Evolutionary conservation across 2,329 filamentous ascomycete genomes (phyloP), one percentile per base, ranked within the genome.

Genomic region (Chrysoporthe deuterocubensis): DNA sequence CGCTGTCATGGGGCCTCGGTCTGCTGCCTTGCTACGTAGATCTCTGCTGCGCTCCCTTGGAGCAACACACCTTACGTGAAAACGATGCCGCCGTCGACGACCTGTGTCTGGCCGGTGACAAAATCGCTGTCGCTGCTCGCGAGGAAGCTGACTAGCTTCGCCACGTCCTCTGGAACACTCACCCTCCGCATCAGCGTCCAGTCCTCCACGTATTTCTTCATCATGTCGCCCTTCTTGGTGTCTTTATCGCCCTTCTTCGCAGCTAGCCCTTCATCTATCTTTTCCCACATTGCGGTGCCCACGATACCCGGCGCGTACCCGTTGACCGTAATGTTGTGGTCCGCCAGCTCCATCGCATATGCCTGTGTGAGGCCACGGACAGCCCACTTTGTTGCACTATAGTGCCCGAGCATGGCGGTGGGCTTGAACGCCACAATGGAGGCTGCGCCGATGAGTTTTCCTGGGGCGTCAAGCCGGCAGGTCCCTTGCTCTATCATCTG

Each of bases 251-350:
- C 78, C 0, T 85, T 87, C 67, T 81, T 81, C 74, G 85, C 81
- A 0, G 83, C 86, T 43, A 90, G 70, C 67, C 84, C 84, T 70
- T 86, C 84, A 69, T 91, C 90, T 65, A 92, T 90, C 2, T 87
- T 74, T 58, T 91, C 89, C 89, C 89, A 92, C 89, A 91, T 91
- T 0, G 81, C 80, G 0, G 88, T 91, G 0, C 84, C 87, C 0
- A 92, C 88, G 60, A 92, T 90, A 0, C 90, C 90, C 0, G 89
- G 89, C 0, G 87, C 89, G 72, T 91, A 91, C 0, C 85, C 84
- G 71, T 92, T 92, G 26, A 85, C 88, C 0, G 87, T 90, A 74
- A 92, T 91, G 67, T 86, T 81, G 74, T 91, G 84, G 59, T 78
- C 76, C 0, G 89, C 89, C 77, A 91, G 81, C 70, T 90, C 89